Evolutionary conservation across 1,139 yeast genomes (phyloP).

Genomic region (Taiozyma sp.): DNA sequence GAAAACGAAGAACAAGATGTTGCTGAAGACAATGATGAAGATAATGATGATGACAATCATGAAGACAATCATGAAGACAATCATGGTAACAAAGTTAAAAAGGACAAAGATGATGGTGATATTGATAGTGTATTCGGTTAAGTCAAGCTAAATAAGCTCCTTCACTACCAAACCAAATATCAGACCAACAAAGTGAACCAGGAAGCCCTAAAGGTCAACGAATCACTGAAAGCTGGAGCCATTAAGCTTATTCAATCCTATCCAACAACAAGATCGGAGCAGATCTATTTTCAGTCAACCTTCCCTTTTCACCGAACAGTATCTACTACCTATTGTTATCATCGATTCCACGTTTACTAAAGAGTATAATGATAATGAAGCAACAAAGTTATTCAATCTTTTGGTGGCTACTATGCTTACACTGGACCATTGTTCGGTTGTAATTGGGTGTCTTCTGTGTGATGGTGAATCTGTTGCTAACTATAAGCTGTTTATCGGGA

Average conservation of each 20-base stretch:
- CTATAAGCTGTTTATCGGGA: not conserved
- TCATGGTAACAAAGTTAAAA: not conserved
- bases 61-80: not conserved
- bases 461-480: not conserved
- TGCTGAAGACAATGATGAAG: not conserved
- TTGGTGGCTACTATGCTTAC: not conserved
- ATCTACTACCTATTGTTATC: not conserved
- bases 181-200: not conserved
- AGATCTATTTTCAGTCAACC: not conserved
- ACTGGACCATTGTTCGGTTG: not conserved
- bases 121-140: not conserved
- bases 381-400: not conserved
- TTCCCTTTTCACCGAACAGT: not conserved
- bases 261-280: not conserved
- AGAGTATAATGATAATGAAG: not conserved
- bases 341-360: not conserved
- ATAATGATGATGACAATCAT: not conserved
- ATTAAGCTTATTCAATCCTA: not conserved
- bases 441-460: not conserved
- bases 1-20: not conserved
- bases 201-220: not conserved
- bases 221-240: not conserved
- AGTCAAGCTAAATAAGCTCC: not conserved
- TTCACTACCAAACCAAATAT: not conserved
- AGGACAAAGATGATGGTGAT: not conserved